phyloP scores from a whole-genome alignment of 768 basidiomycete species.

The Podaxis sp. region DNA sequence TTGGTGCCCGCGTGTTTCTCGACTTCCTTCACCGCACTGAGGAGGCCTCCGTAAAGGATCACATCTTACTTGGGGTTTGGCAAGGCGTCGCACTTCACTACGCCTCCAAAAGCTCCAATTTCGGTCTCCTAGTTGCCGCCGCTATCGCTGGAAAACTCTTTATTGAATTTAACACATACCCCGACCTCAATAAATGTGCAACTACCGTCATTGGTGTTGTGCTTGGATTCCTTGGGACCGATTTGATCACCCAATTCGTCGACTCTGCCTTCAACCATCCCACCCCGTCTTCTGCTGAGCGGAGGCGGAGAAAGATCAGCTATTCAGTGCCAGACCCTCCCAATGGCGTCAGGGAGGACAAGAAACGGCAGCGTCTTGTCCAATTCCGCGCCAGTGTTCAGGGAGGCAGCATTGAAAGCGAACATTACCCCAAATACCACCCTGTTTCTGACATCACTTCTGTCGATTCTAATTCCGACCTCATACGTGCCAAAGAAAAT shows the following conservation, averaged over 20 bases:
- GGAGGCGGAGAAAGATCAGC: conserved; percentile 29
- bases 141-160: conserved; percentile 62
- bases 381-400: conserved; percentile 47
- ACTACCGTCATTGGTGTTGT: conserved; percentile 66
- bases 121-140: conserved; percentile 56
- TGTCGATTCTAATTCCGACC: conserved; percentile 67
- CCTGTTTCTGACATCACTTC: conserved; percentile 62
- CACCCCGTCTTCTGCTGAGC: conserved; percentile 24
- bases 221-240: conserved; percentile 69
- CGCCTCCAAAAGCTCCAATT: conserved; percentile 52
- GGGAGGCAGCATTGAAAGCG: conserved; percentile 30
- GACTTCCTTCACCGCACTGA: conserved; percentile 53
- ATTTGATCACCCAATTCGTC: conserved; percentile 66
- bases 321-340: conserved; percentile 19
- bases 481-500: conserved; percentile 54
- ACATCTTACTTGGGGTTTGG: conserved; percentile 69
- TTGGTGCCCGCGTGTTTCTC: conserved; percentile 70
- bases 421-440: conserved; percentile 25
- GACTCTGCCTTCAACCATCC: conserved; percentile 41
- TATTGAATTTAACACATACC: conserved; percentile 56
- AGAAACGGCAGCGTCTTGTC: conserved; percentile 37
- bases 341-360: conserved; percentile 23
- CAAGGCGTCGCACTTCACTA: conserved; percentile 77
- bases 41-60: conserved; percentile 52
- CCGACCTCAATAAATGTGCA: conserved; percentile 55